Evolutionary conservation across 352 stramenopile species (phyloP).

Genomic region (Paralagenidium karlingii): DNA sequence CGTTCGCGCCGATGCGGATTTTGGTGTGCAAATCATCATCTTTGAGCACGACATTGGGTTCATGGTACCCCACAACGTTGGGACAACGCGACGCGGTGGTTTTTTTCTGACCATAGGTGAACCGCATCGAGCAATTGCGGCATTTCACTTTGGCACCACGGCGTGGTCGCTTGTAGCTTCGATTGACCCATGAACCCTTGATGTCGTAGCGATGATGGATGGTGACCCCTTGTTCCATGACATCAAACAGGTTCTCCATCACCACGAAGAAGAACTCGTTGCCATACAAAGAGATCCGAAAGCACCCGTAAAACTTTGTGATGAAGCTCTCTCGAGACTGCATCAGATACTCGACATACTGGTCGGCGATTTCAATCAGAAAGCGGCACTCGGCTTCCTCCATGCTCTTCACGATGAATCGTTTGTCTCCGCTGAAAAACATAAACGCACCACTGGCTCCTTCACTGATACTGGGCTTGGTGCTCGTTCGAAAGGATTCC

Average conservation of each 20-base stretch:
- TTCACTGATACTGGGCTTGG: constrained; percentile 83
- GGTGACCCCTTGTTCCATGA: constrained; percentile 26
- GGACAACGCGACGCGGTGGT: constrained; percentile 36
- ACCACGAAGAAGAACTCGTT: constrained; percentile 88
- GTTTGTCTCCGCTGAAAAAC: constrained; percentile 84
- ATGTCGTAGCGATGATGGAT: constrained; percentile 86
- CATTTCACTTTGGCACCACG: constrained; percentile 72
- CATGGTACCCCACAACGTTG: constrained; percentile 65
- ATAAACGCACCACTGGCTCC: constrained; percentile 86
- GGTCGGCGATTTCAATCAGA: constrained; percentile 68
- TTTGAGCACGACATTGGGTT: constrained; percentile 80
- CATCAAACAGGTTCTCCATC: constrained; percentile 87
- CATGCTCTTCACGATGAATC: constrained; percentile 88
- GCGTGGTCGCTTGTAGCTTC: constrained; percentile 64
- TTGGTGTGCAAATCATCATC: constrained; percentile 75
- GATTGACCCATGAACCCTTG: constrained; percentile 87
- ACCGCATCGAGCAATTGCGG: constrained; percentile 78
- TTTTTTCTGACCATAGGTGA: constrained; percentile 64
- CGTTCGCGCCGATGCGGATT: constrained; percentile 54
- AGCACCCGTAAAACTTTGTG: constrained; percentile 85
- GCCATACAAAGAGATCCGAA: constrained; percentile 84
- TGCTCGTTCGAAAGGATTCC: constrained; percentile 66
- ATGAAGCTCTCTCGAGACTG: constrained; percentile 59
- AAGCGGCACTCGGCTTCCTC: constrained; percentile 67
- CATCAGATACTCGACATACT: constrained; percentile 81